Percentiles rank a stretch among this genome's conserved stretches.
Conservation (phyloP, 176 grass and related monocot species). For the Carex scoparia region DNA sequence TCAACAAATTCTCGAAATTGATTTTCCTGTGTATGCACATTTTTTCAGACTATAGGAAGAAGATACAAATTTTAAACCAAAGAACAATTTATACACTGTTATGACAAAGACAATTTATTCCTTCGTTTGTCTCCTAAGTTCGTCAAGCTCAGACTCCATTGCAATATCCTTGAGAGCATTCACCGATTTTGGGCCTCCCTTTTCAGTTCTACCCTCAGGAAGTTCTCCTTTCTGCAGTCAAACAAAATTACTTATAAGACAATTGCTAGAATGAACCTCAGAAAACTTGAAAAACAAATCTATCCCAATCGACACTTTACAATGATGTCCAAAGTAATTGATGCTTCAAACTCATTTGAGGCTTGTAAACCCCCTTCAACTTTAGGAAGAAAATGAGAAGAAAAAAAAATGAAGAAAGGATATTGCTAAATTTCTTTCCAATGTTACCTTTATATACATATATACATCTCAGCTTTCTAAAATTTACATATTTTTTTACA, state of each 20-base stretch:
- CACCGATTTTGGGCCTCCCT: slow-evolving; percentile 26
- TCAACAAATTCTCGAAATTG: not conserved
- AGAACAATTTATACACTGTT: not conserved
- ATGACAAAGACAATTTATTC: slow-evolving; percentile 23
- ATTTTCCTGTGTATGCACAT: not conserved
- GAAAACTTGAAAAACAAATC: not conserved
- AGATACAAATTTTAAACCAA: not conserved
- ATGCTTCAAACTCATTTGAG: not conserved
- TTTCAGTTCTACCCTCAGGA: slow-evolving; percentile 49
- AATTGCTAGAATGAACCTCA: not conserved
- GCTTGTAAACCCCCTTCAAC: not conserved
- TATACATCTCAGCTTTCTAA: not conserved
- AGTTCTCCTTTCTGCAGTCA: slow-evolving; percentile 79
- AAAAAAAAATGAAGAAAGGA: not conserved
- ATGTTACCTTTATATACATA: not conserved
- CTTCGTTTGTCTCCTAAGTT: slow-evolving; percentile 64
- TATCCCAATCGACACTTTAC: not conserved
- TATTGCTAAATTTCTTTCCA: not conserved
- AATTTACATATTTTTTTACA: not conserved
- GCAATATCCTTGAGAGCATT: slow-evolving; percentile 40
- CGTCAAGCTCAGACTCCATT: slow-evolving; percentile 72
- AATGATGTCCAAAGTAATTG: not conserved
- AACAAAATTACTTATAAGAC: slow-evolving; percentile 2
- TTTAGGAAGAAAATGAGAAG: not conserved
- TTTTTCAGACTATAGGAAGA: not conserved